Base-by-base conservation (phyloP, 1,284 basidiomycete species). In the Coriolopsis trogii region DNA sequence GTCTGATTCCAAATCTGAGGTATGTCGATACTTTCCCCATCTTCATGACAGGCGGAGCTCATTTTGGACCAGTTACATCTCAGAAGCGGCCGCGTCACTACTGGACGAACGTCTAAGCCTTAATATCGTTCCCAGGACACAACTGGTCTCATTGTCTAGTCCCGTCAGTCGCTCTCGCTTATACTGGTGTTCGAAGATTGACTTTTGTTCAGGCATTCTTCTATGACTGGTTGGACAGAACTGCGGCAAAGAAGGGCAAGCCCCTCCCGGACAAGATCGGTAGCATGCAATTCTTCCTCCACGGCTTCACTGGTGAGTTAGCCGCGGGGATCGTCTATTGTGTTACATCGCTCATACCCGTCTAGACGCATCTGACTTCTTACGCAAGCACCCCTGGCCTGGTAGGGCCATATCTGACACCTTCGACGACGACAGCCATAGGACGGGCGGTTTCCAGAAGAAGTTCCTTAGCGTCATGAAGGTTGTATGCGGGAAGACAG, bases 141-240 rank as follows among this genome's bases (percentile, higher is more conserved):
- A 92, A 62, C 77, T 96, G 1, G 91, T 92, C 23, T 87, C 87
- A 0, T 74, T 96, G 29, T 87, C 90, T 12, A 93, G 87, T 63
- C 84, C 82, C 3, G 89, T 89, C 59, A 55, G 83, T 37, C 28
- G 13, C 13, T 10, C 7, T 46, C 4, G 26, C 13, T 13, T 13
- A 48, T 4, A 43, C 36, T 12, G 5, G 28, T 41, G n/a, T 28
- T 9, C 18, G 26, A 18, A 15, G 24, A 0, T 29, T 42, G 25
- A 51, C 34, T 13, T 15, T 37, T 3, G 15, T 18, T 1, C 58
- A 92, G 82, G 87, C 90, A 4, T 94, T 94, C 70, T 94, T 90
- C 69, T 95, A 94, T 61, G 90, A 92, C 66, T 95, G 91, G 90
- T 73, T 93, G 34, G 92, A 94, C 62, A 73, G 88, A 58, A 89